A percentile compares a stretch with the other conserved stretches of the same genome.
These are phyloP conservation scores for Huntiella abstrusa DNA, from an alignment of 2,329 filamentous ascomycete genomes.

Conservation along the genomic window DNA sequence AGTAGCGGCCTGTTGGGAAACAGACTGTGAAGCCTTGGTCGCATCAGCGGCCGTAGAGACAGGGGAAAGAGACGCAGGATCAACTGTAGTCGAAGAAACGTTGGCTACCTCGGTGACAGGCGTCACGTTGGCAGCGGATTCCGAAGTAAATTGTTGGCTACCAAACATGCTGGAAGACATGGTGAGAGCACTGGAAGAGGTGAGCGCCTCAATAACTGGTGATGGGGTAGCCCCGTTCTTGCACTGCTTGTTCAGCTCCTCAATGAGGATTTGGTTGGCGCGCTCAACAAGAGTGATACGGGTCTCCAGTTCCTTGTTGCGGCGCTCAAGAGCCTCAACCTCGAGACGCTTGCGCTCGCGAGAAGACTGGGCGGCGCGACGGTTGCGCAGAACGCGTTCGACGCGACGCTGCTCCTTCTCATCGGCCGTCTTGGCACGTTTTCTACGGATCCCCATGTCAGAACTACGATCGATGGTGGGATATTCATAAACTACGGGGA, in stretches of 20 bases:
- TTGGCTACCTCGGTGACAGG: background rate
- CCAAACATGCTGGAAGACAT: constrained; percentile 41
- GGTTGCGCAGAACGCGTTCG: constrained; percentile 90
- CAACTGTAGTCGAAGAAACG: constrained; percentile 29
- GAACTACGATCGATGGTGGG: background rate
- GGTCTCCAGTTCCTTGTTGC: constrained; percentile 52
- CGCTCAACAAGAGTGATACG: constrained; percentile 41
- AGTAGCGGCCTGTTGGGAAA: constrained; percentile 13
- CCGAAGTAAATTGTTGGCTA: constrained; percentile 15
- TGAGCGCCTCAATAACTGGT: constrained; percentile 24
- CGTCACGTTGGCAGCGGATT: constrained; percentile 14
- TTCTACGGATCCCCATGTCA: constrained; percentile 29
- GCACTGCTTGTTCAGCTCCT: constrained; percentile 31
- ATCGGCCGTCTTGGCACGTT: constrained; percentile 96
- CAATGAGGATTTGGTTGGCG: constrained; percentile 27
- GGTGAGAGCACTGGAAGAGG: constrained; percentile 21
- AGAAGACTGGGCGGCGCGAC: constrained; percentile 89
- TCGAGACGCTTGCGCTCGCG: constrained; percentile 78
- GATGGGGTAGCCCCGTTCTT: constrained; percentile 24
- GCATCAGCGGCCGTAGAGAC: constrained; percentile 30
- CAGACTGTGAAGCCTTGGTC: constrained; percentile 14
- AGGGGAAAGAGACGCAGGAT: constrained; percentile 43
- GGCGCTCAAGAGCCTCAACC: constrained; percentile 66
- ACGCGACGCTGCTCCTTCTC: constrained; percentile 97
- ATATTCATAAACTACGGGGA: background rate